Evolutionary conservation across 192 early-diverging fungal genomes (phyloP).

Genomic region (Spizellomyces sp.): DNA sequence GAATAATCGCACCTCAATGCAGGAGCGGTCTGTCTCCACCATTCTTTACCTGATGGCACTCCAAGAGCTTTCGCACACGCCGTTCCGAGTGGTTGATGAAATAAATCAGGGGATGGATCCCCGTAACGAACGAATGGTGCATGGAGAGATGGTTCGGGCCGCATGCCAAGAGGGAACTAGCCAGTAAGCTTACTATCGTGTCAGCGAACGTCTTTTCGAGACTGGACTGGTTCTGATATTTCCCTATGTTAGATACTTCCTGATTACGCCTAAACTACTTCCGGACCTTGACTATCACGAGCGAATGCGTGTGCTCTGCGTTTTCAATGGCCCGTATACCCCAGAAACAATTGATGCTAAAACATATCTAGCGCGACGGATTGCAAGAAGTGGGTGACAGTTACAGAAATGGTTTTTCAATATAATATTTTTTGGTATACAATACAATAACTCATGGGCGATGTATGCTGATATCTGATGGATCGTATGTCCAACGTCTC

Average conservation of each 20-base stretch:
- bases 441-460: background rate
- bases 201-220: background rate
- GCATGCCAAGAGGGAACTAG: constrained; percentile 71
- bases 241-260: constrained; percentile 71
- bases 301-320: constrained; percentile 87
- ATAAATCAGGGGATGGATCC: constrained; percentile 99
- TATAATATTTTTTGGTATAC: background rate
- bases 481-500: background rate
- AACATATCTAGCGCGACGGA: background rate
- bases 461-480: too few species aligned
- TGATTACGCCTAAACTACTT: constrained; percentile 99
- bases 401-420: background rate
- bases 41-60: constrained; percentile 95
- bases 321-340: constrained; percentile 78
- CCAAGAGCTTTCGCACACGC: constrained; percentile 81
- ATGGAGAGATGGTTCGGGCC: constrained; percentile 82
- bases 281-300: constrained; percentile 90
- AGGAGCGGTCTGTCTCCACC: constrained; percentile 94
- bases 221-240: constrained; percentile 11
- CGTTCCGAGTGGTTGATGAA: constrained; percentile 99
- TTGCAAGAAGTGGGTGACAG: background rate
- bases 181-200: constrained; percentile 57
- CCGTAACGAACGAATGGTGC: constrained; percentile 94
- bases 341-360: background rate
- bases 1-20: constrained; percentile 18